Evolutionary conservation across 768 basidiomycete genomes (phyloP).

Genomic region (Cyclocybe cylindracea): DNA sequence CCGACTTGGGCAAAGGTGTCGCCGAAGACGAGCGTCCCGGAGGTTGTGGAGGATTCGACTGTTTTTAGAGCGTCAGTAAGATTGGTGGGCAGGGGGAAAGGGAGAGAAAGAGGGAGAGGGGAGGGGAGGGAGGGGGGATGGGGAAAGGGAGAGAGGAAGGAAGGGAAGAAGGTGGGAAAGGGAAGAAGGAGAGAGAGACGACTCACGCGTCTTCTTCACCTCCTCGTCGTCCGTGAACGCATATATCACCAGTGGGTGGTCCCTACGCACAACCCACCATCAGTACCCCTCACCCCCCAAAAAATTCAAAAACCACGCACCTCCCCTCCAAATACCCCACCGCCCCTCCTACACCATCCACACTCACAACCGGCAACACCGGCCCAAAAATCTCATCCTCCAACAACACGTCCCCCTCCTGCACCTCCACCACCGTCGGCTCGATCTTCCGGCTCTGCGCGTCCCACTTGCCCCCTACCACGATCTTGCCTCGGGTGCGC

Average conservation of each 20-base stretch:
- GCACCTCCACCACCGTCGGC: constrained; percentile 58
- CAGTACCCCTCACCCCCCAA: not conserved
- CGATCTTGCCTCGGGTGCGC: constrained; percentile 56
- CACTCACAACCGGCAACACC: constrained; percentile 60
- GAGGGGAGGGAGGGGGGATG: too few species aligned
- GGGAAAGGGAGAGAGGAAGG: too few species aligned
- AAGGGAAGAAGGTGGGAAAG: too few species aligned
- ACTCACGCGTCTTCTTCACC: constrained; percentile 39
- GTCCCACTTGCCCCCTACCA: constrained; percentile 41
- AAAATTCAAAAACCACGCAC: constrained; percentile 31
- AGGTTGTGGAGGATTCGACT: not conserved
- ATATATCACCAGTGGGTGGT: constrained; percentile 64
- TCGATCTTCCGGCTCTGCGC: constrained; percentile 47
- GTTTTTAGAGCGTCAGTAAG: not conserved
- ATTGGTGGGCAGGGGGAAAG: too few species aligned
- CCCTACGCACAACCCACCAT: constrained; percentile 28
- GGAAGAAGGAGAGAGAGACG: too few species aligned
- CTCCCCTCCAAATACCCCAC: constrained; percentile 53
- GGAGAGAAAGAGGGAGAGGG: not conserved
- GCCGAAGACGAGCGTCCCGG: not conserved
- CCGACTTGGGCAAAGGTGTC: not conserved
- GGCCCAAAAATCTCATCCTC: constrained; percentile 77
- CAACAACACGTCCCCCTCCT: constrained; percentile 56
- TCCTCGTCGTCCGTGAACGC: constrained; percentile 54
- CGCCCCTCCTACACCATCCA: constrained; percentile 56